Conservation (phyloP, 225 moss, liverwort and hornwort species). For the Pseudoscleropodium purum region DNA sequence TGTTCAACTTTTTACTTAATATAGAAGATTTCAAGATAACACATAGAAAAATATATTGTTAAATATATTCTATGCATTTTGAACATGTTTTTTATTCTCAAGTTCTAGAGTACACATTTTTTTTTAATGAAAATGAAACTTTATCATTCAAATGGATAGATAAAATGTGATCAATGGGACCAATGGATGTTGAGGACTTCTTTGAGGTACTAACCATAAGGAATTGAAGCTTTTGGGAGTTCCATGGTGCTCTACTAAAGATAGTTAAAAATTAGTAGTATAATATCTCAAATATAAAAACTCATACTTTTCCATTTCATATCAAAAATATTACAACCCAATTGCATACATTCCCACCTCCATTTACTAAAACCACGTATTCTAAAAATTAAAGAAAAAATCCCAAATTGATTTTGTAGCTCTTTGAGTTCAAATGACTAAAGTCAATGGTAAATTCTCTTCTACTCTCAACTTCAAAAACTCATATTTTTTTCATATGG, state of each 20-base stretch:
- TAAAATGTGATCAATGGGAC: neutral
- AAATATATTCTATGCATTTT: neutral
- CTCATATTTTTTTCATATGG: neutral
- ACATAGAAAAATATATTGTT: neutral
- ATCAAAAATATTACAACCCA: neutral
- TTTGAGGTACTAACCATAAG: neutral
- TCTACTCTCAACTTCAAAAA: neutral
- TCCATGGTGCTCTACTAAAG: neutral
- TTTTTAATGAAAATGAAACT: neutral
- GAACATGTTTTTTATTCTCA: too few relatives aligned
- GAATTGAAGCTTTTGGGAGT: neutral
- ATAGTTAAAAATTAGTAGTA: neutral
- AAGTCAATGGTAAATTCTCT: neutral
- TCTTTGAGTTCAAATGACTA: neutral
- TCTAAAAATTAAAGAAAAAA: too few relatives aligned
- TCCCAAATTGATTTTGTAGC: neutral
- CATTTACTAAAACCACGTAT: neutral
- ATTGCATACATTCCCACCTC: neutral
- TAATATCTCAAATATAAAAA: neutral
- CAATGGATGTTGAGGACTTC: neutral
- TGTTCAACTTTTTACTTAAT: neutral
- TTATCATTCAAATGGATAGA: rapidly evolving
- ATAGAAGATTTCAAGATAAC: neutral
- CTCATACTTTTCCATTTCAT: neutral
- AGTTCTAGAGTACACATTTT: too few relatives aligned